A percentile compares a stretch with the other conserved stretches of the same genome.
phyloP scores from a whole-genome alignment of 2,329 filamentous ascomycete genomes.

The Cladophialophora psammophila region DNA sequence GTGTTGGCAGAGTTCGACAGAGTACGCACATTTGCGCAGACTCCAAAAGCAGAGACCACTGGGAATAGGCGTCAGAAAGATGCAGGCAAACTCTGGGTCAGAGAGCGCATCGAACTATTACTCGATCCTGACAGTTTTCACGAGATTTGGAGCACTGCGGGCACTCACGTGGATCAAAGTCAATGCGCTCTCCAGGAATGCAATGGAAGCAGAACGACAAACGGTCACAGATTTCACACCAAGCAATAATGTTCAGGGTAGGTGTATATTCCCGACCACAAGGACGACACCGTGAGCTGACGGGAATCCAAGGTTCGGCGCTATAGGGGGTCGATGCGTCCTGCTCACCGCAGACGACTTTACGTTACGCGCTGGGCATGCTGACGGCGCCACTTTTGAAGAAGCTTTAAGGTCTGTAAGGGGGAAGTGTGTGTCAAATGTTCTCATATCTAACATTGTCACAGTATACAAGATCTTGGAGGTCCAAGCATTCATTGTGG shows the following conservation, averaged over 20 bases:
- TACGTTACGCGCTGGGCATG: slow-evolving; percentile 68
- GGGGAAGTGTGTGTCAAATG: no score
- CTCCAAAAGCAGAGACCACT: slow-evolving; percentile 60
- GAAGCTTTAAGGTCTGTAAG: slow-evolving; percentile 47
- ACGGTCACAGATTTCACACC: no score
- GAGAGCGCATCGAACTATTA: slow-evolving; percentile 66
- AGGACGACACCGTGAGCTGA: no score
- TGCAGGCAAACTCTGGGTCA: slow-evolving; percentile 71
- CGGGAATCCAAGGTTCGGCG: no score
- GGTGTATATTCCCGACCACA: no score
- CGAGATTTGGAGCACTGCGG: slow-evolving; percentile 67
- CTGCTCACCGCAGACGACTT: slow-evolving; percentile 71
- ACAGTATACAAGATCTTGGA: slow-evolving; percentile 61
- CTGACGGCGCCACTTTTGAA: slow-evolving; percentile 71
- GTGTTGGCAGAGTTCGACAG: slow-evolving; percentile 63
- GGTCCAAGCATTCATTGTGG: slow-evolving; percentile 68
- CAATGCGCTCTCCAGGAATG: slow-evolving; percentile 47
- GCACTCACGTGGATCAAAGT: slow-evolving; percentile 39
- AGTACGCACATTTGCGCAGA: slow-evolving; percentile 61
- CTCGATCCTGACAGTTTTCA: slow-evolving; percentile 63
- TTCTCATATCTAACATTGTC: slow-evolving; percentile 32
- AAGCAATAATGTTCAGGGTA: no score
- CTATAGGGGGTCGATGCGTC: slow-evolving; percentile 51
- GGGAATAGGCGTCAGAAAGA: slow-evolving; percentile 69
- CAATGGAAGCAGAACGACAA: slow-evolving; percentile 55